Evolutionary conservation across 129 eudicot species (phyloP).

Genomic region (Chrysanthemum makinoi): DNA sequence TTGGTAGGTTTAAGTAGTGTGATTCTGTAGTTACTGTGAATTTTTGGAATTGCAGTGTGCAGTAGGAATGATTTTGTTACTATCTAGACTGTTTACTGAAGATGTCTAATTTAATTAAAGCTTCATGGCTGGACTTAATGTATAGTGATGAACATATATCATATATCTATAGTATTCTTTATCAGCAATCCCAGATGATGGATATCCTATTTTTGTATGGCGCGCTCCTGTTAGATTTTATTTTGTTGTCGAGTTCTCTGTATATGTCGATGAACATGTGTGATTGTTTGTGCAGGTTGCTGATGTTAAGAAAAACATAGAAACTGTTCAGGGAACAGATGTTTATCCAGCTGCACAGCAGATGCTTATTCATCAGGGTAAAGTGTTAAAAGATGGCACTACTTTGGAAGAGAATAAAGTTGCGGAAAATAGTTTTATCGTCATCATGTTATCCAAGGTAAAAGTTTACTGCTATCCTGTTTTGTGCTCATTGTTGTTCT

Average conservation of each 20-base stretch:
- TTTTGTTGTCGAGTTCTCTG: not conserved
- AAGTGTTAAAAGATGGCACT: slow-evolving; percentile 75
- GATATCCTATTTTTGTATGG: not conserved
- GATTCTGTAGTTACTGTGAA: too few relatives aligned
- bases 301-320: slow-evolving; percentile 77
- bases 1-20: too few relatives aligned
- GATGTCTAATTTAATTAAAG: too few relatives aligned
- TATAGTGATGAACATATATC: not conserved
- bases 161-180: not conserved
- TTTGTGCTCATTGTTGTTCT: not conserved
- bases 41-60: too few relatives aligned
- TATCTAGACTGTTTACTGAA: too few relatives aligned
- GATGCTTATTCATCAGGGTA: slow-evolving; percentile 81
- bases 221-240: too few relatives aligned
- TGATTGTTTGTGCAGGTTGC: slow-evolving; percentile 44
- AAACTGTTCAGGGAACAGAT: slow-evolving; percentile 60
- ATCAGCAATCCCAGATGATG: not conserved
- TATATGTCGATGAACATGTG: not conserved
- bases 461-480: not conserved
- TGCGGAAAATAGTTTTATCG: slow-evolving; percentile 68
- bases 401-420: slow-evolving; percentile 76
- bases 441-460: slow-evolving; percentile 81
- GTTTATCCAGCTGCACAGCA: slow-evolving; percentile 72
- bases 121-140: not conserved
- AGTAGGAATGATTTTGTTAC: too few relatives aligned